These are phyloP conservation scores for Oryza longistaminata DNA, from an alignment of 176 grass and related monocot species.

Conservation along the genomic window DNA sequence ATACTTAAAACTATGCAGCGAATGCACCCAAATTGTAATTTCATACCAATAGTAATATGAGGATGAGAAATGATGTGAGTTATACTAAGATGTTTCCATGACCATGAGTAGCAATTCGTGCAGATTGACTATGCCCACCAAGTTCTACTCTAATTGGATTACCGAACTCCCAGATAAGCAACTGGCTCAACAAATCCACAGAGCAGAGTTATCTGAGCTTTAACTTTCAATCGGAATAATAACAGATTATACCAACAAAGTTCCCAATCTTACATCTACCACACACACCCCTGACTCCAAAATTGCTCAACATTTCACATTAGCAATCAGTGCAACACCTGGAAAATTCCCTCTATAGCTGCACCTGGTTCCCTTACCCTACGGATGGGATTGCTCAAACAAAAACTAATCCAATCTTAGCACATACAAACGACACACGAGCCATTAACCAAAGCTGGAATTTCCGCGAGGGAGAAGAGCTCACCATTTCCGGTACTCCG, in stretches of 20 bases:
- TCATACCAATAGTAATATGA: neutral
- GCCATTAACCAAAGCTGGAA: neutral
- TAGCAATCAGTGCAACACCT: neutral
- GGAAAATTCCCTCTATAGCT: neutral
- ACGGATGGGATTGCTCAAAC: neutral
- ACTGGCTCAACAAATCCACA: neutral
- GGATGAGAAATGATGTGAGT: neutral
- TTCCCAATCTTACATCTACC: neutral
- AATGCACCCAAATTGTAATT: neutral
- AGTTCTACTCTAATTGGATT: neutral
- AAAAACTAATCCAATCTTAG: neutral
- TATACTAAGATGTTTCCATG: neutral
- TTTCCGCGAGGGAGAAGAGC: neutral
- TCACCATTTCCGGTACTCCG: slow-evolving; percentile 38
- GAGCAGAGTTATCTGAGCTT: neutral
- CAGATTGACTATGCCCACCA: neutral
- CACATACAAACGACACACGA: neutral
- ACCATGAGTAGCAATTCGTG: neutral
- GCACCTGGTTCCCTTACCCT: neutral
- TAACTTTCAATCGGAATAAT: neutral
- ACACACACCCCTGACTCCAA: neutral
- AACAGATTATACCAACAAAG: neutral
- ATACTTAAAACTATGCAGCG: neutral
- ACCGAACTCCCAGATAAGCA: neutral
- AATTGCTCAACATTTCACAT: neutral